Evolutionary conservation across 1,284 basidiomycete genomes (phyloP).

Genomic region (Rhodotorula sp.): DNA sequence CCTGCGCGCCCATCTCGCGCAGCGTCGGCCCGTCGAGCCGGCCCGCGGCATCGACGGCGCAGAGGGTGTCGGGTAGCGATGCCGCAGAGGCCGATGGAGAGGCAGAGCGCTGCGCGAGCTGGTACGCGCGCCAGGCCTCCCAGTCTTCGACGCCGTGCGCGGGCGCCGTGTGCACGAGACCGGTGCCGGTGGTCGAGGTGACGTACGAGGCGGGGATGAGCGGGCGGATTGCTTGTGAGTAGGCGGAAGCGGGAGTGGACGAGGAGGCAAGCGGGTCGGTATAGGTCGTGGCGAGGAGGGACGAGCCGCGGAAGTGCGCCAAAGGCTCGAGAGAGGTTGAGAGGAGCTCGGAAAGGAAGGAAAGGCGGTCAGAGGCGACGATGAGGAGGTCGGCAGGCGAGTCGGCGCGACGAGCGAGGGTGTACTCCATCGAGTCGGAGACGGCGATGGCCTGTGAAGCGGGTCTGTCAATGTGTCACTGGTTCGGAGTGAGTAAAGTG

Average conservation of each 20-base stretch:
- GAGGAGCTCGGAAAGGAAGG: conserved; percentile 53
- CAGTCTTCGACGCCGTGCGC: conserved; percentile 96
- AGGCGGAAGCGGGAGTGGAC: conserved; percentile 49
- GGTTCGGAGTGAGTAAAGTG: no score
- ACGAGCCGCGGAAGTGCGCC: conserved; percentile 51
- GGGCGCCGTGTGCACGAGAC: conserved; percentile 92
- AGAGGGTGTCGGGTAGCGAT: conserved; percentile 51
- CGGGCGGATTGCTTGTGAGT: conserved; percentile 57
- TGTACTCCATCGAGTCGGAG: conserved; percentile 71
- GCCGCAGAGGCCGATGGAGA: not conserved
- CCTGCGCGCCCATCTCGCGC: conserved; percentile 52
- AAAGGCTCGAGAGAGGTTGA: conserved; percentile 1
- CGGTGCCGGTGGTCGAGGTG: conserved; percentile 85
- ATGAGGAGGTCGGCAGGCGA: conserved; percentile 58
- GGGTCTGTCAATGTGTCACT: no score
- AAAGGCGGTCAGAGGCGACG: conserved; percentile 70
- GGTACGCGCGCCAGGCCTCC: conserved; percentile 60
- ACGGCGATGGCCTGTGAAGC: conserved; percentile 76
- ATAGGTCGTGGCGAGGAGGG: conserved; percentile 69
- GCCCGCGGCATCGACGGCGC: conserved; percentile 82
- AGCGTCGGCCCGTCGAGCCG: conserved; percentile 62
- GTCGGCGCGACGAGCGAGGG: conserved; percentile 57
- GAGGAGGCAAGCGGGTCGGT: conserved; percentile 62
- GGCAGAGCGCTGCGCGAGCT: not conserved
- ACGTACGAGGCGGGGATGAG: conserved; percentile 66